Base-by-base conservation (phyloP, 345 rosid species). In the Eucalyptus polyanthemos region DNA sequence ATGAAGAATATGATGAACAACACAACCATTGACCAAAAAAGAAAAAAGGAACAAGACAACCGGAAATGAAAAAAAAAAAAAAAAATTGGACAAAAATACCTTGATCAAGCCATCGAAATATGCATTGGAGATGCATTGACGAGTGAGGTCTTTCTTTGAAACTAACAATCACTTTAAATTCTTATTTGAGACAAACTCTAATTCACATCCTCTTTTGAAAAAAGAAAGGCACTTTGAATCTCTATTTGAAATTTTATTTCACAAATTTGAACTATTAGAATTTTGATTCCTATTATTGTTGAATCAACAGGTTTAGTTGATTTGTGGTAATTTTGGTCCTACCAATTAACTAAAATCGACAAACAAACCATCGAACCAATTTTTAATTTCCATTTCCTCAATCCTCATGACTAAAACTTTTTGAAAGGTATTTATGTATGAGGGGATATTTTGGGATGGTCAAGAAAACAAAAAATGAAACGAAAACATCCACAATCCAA, bases 51-150 rank as follows among this genome's bases (percentile, higher is more conserved):
- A 51, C 0, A 9, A 1, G 56, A 51, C 56, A 51, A 51, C 0
- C 2, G 4, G 1, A 51, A 51, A 51, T 51, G 56, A 19, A 53
- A 53, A 19, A 53, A 17, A 3, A 53, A 7, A 53, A 15, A n/a
- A n/a, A n/a, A n/a, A n/a, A n/a, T n/a, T 2, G 56, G 4, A 53
- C 4, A 53, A 53, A 53, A 53, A 53, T 19, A 19, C 2, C 2
- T 0, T 19, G 4, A 53, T 19, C 10, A 53, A 53, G 56, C 5
- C 24, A 53, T 0, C 0, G 5, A 0, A 53, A 53, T 53, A 19
- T 53, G 56, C 9, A 53, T 53, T 8, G 4, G 4, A 53, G 24
- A 17, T 53, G 56, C 4, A 53, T 0, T 8, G 10, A 1, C 0
- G 9, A 53, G 56, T 19, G 56, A 53, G 1, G 0, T 19, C 1